Evolutionary conservation across 805 yeast genomes (phyloP), one percentile per base, ranked within the genome.

Genomic region (Nakazawaea wickerhamii): DNA sequence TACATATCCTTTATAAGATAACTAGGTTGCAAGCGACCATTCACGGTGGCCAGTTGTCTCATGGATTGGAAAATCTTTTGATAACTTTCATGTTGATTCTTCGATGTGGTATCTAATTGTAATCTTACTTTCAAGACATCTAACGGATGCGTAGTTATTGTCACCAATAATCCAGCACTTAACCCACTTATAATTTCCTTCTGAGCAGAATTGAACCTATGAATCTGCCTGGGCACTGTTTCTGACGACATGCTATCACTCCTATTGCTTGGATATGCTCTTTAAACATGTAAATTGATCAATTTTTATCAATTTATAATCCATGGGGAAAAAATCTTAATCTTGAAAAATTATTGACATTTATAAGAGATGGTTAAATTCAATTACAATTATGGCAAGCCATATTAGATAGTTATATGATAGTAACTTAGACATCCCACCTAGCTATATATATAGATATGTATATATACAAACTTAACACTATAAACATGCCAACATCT

Each of bases 111-210:
- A 49, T 71, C 77, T 26, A 90, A 69, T 58, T 93, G 99, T 33
- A 93, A 65, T 43, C 97, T 66, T 6, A 88, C 72, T 61, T 93
- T 93, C 45, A 90, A 63, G 40, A 93, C 68, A 60, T 93, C 99
- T 36, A 93, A 62, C 1, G 99, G 99, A 57, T 93, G 99, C 23
- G 91, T 81, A 1, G 83, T 66, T 2, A 84, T 50, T 1, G 98
- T 90, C 5, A 96, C 81, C 10, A 77, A 60, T 30, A 81, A 72
- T 0, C 99, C 99, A 0, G 96, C 95, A 1, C 78, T 56, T 5
- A 90, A 59, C 0, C 97, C 97, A 0, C 93, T 71, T 1, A 80
- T 56, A 0, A 78, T 55, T 54, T 89, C 93, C 31, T 70, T 63
- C 38, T 66, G 67, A n/a, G 68, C 34, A 3, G 58, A 49, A 14